phyloP scores from a whole-genome alignment of 345 rosid genomes.

The Bruguiera gymnorhiza region DNA sequence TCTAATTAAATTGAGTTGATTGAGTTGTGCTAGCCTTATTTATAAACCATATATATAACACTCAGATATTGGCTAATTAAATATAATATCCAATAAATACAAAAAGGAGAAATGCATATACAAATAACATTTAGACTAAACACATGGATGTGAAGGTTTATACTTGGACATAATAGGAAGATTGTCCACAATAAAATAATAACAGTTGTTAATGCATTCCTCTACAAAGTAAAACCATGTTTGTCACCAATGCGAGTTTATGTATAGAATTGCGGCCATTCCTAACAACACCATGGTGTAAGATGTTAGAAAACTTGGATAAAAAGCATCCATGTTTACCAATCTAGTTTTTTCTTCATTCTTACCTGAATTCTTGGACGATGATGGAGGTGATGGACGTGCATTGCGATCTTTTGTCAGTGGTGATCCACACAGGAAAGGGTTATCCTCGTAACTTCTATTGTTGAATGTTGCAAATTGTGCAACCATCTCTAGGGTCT shows the following conservation, averaged over 20 bases:
- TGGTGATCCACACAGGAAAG: conserved; percentile 29
- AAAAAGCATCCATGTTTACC: no score
- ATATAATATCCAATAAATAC: background rate
- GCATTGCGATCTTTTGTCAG: conserved; percentile 1
- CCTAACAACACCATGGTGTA: no score
- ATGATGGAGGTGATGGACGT: background rate
- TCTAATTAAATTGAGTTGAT: no score
- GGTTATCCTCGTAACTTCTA: conserved; percentile 26
- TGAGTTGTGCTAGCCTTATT: no score
- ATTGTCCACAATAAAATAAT: conserved; percentile 9
- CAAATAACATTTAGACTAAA: background rate
- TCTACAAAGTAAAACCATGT: no score
- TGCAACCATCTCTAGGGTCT: background rate
- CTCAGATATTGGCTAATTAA: background rate
- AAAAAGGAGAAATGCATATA: background rate
- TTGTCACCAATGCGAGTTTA: no score
- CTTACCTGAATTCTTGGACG: background rate
- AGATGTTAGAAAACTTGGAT: background rate
- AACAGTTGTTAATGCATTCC: background rate
- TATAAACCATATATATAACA: no score
- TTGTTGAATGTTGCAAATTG: conserved; percentile 29
- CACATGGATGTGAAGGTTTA: background rate
- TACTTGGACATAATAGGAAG: background rate
- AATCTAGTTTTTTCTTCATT: no score
- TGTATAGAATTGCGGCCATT: no score